These are phyloP conservation scores for Mortierella sp. DNA, from an alignment of 371 early-diverging fungal species.

Conservation along the genomic window DNA sequence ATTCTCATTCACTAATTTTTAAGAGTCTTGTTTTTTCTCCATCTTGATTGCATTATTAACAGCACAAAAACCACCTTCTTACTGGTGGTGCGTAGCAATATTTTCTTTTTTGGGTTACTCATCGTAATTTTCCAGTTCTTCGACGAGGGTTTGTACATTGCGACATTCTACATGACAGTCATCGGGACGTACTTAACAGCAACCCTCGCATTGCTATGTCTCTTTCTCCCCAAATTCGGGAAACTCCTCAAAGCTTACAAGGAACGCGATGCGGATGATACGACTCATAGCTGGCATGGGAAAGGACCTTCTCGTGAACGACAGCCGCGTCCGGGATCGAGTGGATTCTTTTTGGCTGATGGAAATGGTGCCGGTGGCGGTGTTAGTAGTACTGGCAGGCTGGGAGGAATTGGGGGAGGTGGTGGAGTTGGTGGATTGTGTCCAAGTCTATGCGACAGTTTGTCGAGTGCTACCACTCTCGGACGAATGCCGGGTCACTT, in stretches of 20 bases:
- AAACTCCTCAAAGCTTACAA: constrained; percentile 9
- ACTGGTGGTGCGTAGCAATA: constrained; percentile 5
- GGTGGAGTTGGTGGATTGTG: neutral
- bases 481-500: neutral
- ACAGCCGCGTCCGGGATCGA: neutral
- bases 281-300: neutral
- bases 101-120: constrained; percentile 24
- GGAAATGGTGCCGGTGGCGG: neutral
- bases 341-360: neutral
- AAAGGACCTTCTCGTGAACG: neutral
- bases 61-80: neutral
- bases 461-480: neutral
- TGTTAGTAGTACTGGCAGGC: neutral
- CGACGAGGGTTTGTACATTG: constrained; percentile 9
- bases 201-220: constrained; percentile 3
- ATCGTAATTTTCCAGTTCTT: constrained; percentile 21
- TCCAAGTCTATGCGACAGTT: neutral
- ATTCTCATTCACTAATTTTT: neutral
- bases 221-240: constrained; percentile 38
- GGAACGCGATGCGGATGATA: neutral
- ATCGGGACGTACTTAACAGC: neutral
- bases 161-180: constrained; percentile 24
- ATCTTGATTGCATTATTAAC: neutral
- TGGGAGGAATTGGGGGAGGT: neutral
- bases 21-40: neutral